phyloP scores from a whole-genome alignment of 805 yeast genomes.

The Candida parachauliodes region DNA sequence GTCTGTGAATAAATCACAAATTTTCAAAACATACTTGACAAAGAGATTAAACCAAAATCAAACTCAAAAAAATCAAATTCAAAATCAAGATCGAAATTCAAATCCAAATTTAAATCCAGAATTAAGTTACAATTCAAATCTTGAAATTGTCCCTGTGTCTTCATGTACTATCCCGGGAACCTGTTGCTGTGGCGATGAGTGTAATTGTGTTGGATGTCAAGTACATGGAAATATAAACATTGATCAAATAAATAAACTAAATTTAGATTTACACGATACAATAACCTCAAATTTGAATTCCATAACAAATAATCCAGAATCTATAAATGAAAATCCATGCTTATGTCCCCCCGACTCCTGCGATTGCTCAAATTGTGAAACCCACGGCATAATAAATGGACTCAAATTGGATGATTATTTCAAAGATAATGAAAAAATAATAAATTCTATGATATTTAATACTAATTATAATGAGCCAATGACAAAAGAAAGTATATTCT shows the following conservation, averaged over 20 bases:
- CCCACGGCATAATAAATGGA: slow-evolving; percentile 44
- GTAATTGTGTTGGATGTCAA: slow-evolving; percentile 36
- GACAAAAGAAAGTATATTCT: background rate
- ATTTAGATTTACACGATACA: background rate
- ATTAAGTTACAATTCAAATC: slow-evolving; percentile 2
- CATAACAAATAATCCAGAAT: background rate
- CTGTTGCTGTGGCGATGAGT: slow-evolving; percentile 35
- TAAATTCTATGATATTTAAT: background rate
- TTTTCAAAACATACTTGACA: slow-evolving; percentile 28
- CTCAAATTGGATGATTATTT: slow-evolving; percentile 32
- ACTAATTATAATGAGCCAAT: slow-evolving; percentile 2
- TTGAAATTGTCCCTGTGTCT: slow-evolving; percentile 26
- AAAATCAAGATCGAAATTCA: slow-evolving; percentile 4
- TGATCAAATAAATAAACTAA: background rate
- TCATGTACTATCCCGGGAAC: slow-evolving; percentile 34
- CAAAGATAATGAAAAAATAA: slow-evolving; percentile 6
- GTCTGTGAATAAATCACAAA: slow-evolving; percentile 32
- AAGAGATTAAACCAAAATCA: slow-evolving; percentile 13
- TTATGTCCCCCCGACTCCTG: slow-evolving; percentile 26
- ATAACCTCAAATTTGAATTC: background rate
- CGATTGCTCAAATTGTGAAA: slow-evolving; percentile 42
- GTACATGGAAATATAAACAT: slow-evolving; percentile 25
- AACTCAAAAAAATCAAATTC: too few relatives aligned
- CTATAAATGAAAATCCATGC: slow-evolving; percentile 11
- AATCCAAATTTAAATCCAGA: slow-evolving; percentile 10